These are phyloP conservation scores for Gnaphalium uliginosum DNA, from an alignment of 129 eudicot species.

Conservation along the genomic window DNA sequence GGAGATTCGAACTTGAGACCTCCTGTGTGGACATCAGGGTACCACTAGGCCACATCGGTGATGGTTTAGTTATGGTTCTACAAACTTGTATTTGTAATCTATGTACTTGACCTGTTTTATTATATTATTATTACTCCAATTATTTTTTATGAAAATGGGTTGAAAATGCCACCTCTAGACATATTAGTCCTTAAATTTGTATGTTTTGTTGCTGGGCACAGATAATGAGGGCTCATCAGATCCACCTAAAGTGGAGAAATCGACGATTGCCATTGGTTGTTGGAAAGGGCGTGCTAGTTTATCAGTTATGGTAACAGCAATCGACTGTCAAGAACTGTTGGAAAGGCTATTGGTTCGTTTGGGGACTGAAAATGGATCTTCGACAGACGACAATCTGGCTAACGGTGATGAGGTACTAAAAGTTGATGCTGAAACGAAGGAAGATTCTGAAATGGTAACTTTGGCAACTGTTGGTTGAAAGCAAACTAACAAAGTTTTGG, in stretches of 20 bases:
- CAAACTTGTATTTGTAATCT: too few species aligned
- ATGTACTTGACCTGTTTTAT: too few species aligned
- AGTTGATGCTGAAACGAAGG: conserved; percentile 30
- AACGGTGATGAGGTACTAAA: conserved; percentile 24
- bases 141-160: too few species aligned
- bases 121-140: too few species aligned
- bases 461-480: conserved; percentile 28
- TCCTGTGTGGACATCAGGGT: too few species aligned
- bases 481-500: conserved; percentile 15
- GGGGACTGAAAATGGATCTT: conserved; percentile 34
- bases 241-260: conserved; percentile 45
- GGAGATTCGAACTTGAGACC: too few species aligned
- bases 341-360: conserved; percentile 56
- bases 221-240: conserved; percentile 40
- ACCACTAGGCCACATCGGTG: too few species aligned
- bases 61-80: background rate
- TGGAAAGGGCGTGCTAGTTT: conserved; percentile 91
- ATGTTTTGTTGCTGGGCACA: conserved; percentile 43
- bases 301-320: conserved; percentile 80
- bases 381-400: conserved; percentile 7
- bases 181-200: background rate
- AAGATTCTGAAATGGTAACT: conserved; percentile 17
- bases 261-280: conserved; percentile 86
- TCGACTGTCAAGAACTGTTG: conserved; percentile 81
- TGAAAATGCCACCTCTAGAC: too few species aligned